Conservation (phyloP, 73 alveolate genomes). For the Paramecium octaurelia region DNA sequence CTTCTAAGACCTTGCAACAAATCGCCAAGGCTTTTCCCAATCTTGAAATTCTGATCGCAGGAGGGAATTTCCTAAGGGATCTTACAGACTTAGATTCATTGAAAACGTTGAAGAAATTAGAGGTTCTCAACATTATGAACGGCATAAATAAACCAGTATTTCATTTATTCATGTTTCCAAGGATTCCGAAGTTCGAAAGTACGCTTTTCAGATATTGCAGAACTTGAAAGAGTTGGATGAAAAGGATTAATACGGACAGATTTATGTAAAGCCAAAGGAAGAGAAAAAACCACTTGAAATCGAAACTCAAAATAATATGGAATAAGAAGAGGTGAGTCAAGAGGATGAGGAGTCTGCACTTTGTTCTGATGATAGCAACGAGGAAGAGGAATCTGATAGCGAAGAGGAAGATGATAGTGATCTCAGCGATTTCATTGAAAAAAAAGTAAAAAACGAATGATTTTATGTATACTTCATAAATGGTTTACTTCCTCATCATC, state of each 20-base stretch:
- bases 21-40: neutral
- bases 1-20: neutral
- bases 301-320: neutral
- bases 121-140: neutral
- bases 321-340: neutral
- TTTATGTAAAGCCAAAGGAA: neutral
- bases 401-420: neutral
- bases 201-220: neutral
- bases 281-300: neutral
- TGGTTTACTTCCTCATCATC: neutral
- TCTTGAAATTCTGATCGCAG: neutral
- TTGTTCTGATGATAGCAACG: neutral
- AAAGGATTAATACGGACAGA: neutral
- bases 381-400: neutral
- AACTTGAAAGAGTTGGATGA: neutral
- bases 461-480: neutral
- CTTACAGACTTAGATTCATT: neutral
- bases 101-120: neutral
- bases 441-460: conserved; percentile 3
- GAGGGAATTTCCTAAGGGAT: neutral
- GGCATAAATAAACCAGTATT: neutral
- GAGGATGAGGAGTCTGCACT: neutral
- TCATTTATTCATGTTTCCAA: neutral
- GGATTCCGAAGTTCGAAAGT: neutral
- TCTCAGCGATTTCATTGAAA: neutral